A percentile compares a stretch with the other conserved stretches of the same genome.
These are phyloP conservation scores for Candida methanosorbosa DNA, from an alignment of 805 yeast genomes.

Conservation along the genomic window DNA sequence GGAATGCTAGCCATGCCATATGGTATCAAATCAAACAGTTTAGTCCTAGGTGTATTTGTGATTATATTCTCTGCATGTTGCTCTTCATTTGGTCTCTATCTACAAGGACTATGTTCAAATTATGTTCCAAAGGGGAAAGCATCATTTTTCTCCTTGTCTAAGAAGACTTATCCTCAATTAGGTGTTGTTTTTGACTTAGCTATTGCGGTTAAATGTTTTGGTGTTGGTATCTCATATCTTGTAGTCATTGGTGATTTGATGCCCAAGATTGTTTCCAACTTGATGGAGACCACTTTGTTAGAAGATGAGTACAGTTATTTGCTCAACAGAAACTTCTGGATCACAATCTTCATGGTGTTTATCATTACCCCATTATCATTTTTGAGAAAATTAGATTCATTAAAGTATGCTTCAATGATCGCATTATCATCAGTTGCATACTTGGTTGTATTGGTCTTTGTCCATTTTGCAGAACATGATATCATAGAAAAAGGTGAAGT, in stretches of 20 bases:
- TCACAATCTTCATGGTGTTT: conserved; percentile 42
- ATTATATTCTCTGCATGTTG: conserved; percentile 34
- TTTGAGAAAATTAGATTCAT: conserved; percentile 67
- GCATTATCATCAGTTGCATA: conserved; percentile 79
- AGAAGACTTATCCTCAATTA: conserved; percentile 50
- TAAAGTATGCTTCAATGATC: conserved; percentile 76
- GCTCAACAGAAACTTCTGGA: conserved; percentile 48
- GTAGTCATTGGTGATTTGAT: conserved; percentile 65
- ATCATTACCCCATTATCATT: conserved; percentile 59
- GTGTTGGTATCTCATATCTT: conserved; percentile 59
- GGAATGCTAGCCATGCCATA: conserved; percentile 69
- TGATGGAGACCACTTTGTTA: conserved; percentile 13
- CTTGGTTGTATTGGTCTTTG: conserved; percentile 60
- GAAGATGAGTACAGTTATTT: conserved; percentile 12
- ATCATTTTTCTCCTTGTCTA: conserved; percentile 57
- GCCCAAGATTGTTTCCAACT: conserved; percentile 44
- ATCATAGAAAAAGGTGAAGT: conserved; percentile 45
- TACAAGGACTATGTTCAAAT: conserved; percentile 50
- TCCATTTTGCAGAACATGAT: conserved; percentile 58
- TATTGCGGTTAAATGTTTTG: conserved; percentile 63
- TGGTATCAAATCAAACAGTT: conserved; percentile 46
- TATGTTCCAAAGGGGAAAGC: conserved; percentile 52
- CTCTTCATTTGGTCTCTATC: conserved; percentile 51
- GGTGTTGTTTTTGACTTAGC: conserved; percentile 59
- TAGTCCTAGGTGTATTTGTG: conserved; percentile 31